Evolutionary conservation across 2,329 filamentous ascomycete species (phyloP).

Genomic region (Aspergillus fumigatiaffinis): DNA sequence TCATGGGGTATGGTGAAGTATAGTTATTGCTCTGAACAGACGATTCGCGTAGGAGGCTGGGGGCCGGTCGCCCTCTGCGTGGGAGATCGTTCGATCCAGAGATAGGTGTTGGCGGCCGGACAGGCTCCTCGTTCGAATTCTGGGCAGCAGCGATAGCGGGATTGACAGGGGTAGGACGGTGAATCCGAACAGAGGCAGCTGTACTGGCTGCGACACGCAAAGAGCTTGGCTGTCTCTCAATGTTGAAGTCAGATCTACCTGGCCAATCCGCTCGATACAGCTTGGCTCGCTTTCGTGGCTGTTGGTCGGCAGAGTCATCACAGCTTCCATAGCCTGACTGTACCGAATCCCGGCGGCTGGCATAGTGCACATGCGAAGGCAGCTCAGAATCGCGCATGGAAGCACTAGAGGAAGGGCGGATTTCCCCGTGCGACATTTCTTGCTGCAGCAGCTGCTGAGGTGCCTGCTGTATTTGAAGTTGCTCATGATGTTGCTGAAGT

Average conservation of each 20-base stretch:
- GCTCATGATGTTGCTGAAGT: constrained; percentile 24
- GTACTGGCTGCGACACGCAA: constrained; percentile 88
- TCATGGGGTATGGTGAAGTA: constrained; percentile 39
- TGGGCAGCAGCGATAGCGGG: constrained; percentile 30
- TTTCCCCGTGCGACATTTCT: constrained; percentile 38
- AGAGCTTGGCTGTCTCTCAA: constrained; percentile 72
- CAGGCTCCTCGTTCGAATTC: constrained; percentile 40
- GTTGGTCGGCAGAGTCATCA: constrained; percentile 60
- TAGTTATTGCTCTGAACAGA: constrained; percentile 46
- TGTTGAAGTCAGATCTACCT: constrained; percentile 60
- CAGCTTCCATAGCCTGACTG: constrained; percentile 66
- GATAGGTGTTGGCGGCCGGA: constrained; percentile 46
- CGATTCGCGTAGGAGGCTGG: constrained; percentile 62
- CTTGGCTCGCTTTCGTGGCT: constrained; percentile 73
- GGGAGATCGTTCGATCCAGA: constrained; percentile 27
- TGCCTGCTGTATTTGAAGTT: constrained; percentile 8
- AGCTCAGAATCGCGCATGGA: constrained; percentile 46
- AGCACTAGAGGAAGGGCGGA: constrained; percentile 58
- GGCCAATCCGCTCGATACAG: constrained; percentile 68
- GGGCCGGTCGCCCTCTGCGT: constrained; percentile 30
- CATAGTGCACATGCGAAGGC: constrained; percentile 20
- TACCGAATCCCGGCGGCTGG: constrained; percentile 34
- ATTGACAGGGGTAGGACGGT: constrained; percentile 63
- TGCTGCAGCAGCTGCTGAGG: constrained; percentile 19
- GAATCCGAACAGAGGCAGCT: constrained; percentile 78